A percentile compares a stretch with the other conserved stretches of the same genome.
Conservation (phyloP, 129 eudicot genomes). For the Tagetes erecta region DNA sequence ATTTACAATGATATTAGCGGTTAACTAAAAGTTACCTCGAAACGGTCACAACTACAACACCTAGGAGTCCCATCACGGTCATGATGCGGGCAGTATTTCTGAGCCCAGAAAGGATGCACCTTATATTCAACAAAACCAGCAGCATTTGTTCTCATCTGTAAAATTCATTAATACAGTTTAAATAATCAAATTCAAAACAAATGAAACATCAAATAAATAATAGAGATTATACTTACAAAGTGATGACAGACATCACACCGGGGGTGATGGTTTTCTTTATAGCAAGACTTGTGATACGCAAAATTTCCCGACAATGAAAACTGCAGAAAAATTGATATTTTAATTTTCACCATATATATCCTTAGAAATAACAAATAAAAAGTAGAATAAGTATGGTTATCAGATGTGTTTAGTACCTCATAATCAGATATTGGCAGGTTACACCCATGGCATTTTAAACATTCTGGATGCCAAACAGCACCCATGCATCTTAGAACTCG, state of each 20-base stretch:
- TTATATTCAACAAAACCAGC: slow-evolving; percentile 74
- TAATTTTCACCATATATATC: not conserved
- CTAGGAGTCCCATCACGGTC: slow-evolving; percentile 83
- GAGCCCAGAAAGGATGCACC: slow-evolving; percentile 90
- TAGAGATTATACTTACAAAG: slow-evolving; percentile 58
- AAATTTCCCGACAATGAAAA: slow-evolving; percentile 64
- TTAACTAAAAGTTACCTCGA: slow-evolving; percentile 56
- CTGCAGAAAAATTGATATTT: slow-evolving; percentile 37
- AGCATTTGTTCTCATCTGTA: slow-evolving; percentile 69
- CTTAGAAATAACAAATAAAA: slow-evolving; percentile 1
- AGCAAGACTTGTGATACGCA: slow-evolving; percentile 80
- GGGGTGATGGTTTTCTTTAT: slow-evolving; percentile 73
- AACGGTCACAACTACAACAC: slow-evolving; percentile 86
- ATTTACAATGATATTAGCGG: not conserved
- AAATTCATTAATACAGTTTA: not conserved
- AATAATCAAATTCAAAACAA: slow-evolving; percentile 9
- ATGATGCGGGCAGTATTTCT: slow-evolving; percentile 70
- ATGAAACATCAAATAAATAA: not conserved
- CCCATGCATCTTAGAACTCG: slow-evolving; percentile 73
- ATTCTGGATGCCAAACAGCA: slow-evolving; percentile 90
- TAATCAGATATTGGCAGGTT: slow-evolving; percentile 68
- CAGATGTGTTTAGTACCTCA: slow-evolving; percentile 53
- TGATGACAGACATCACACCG: slow-evolving; percentile 81
- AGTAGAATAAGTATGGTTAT: not conserved
- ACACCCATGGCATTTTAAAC: slow-evolving; percentile 79